phyloP scores from a whole-genome alignment of 768 basidiomycete genomes.

The Mycena capillaripes region DNA sequence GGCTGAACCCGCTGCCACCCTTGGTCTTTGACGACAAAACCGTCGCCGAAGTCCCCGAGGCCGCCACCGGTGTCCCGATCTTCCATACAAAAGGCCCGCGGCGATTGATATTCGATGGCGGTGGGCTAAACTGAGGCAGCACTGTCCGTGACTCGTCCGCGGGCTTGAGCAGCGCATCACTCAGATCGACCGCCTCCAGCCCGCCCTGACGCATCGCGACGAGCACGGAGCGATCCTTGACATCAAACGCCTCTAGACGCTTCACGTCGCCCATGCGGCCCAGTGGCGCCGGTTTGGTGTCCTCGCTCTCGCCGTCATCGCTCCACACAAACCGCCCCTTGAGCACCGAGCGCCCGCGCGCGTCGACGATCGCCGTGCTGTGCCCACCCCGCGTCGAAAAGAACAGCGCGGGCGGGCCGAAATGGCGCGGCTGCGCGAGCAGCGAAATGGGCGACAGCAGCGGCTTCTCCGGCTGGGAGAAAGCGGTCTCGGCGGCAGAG shows the following conservation, averaged over 20 bases:
- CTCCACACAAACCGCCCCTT: conserved; percentile 89
- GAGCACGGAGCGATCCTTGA: conserved; percentile 80
- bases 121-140: conserved; percentile 79
- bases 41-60: conserved; percentile 54
- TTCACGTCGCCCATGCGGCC: conserved; percentile 86
- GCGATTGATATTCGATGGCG: conserved; percentile 72
- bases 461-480: conserved; percentile 60
- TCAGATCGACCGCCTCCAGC: conserved; percentile 83
- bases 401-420: conserved; percentile 89
- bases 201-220: conserved; percentile 92
- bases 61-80: conserved; percentile 78
- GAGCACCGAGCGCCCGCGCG: conserved; percentile 87
- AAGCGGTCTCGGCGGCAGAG: conserved; percentile 37
- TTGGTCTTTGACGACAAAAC: conserved; percentile 58
- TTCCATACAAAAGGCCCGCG: conserved; percentile 86
- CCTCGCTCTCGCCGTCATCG: conserved; percentile 68
- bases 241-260: conserved; percentile 86
- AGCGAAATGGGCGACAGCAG: conserved; percentile 82
- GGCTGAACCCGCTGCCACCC: conserved; percentile 48
- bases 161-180: conserved; percentile 84
- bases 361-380: conserved; percentile 89
- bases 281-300: conserved; percentile 46
- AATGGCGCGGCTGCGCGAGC: conserved; percentile 82
- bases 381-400: conserved; percentile 92
- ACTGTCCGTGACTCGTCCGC: conserved; percentile 83